Conservation (phyloP, 257 asterid species). For the Parsonsia alboflavescens region DNA sequence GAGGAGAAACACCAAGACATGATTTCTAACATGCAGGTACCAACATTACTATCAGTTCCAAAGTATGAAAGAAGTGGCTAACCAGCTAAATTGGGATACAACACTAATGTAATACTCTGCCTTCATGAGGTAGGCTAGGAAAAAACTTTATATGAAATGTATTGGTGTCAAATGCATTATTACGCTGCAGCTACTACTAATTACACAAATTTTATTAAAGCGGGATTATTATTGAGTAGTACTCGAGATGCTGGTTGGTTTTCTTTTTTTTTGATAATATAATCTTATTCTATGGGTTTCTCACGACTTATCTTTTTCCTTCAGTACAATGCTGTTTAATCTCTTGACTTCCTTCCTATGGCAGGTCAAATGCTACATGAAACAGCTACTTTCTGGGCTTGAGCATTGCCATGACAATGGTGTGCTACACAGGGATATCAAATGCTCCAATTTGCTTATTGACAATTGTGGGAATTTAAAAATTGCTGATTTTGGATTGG, state of each 20-base stretch:
- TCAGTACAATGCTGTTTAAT: slow-evolving; percentile 1
- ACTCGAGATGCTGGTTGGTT: background rate
- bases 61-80: too few relatives aligned
- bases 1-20: background rate
- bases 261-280: too few relatives aligned
- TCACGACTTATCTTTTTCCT: background rate
- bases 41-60: background rate
- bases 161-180: background rate
- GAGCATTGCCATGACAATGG: slow-evolving; percentile 94
- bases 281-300: background rate
- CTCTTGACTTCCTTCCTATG: slow-evolving; percentile 9
- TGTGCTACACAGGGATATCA: slow-evolving; percentile 86
- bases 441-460: slow-evolving; percentile 80
- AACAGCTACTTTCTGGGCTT: slow-evolving; percentile 77
- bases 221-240: background rate
- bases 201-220: background rate
- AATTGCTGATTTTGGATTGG: slow-evolving; percentile 91
- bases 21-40: background rate
- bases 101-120: background rate
- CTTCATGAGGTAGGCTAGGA: background rate
- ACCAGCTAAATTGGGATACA: background rate
- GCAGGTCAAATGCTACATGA: slow-evolving; percentile 87
- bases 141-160: too few relatives aligned
- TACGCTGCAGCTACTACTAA: background rate
- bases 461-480: slow-evolving; percentile 69